These are phyloP conservation scores for Macroventuria anomochaeta DNA, from an alignment of 2,329 filamentous ascomycete species.

Conservation along the genomic window DNA sequence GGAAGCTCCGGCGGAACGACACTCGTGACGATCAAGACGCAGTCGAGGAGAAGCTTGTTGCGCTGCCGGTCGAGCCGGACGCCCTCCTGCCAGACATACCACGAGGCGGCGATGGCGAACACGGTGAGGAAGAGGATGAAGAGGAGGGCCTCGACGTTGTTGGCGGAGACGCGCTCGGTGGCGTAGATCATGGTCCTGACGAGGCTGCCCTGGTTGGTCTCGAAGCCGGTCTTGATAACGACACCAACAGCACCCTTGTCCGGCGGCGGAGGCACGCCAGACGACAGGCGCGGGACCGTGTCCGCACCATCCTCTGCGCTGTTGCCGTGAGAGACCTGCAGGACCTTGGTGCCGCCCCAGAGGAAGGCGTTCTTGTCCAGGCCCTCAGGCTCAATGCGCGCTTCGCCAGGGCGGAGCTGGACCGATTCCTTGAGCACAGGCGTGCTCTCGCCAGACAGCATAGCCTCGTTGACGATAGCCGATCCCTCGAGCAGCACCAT, in stretches of 20 bases:
- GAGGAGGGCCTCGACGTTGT: slow-evolving; percentile 92
- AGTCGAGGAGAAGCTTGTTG: slow-evolving; percentile 95
- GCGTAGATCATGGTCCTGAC: slow-evolving; percentile 99
- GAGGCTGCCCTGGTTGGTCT: slow-evolving; percentile 96
- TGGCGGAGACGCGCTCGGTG: slow-evolving; percentile 97
- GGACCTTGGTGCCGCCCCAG: slow-evolving; percentile 95
- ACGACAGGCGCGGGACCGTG: slow-evolving; percentile 69
- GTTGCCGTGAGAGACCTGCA: slow-evolving; percentile 91
- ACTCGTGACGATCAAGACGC: slow-evolving; percentile 95
- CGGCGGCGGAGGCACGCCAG: slow-evolving; percentile 81
- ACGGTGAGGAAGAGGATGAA: slow-evolving; percentile 97
- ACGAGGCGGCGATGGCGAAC: slow-evolving; percentile 95
- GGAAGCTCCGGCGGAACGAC: slow-evolving; percentile 98
- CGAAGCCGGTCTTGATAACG: slow-evolving; percentile 96
- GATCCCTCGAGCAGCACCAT: slow-evolving; percentile 95
- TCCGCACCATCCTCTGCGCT: slow-evolving; percentile 69
- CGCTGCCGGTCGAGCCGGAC: slow-evolving; percentile 93
- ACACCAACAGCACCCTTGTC: slow-evolving; percentile 94
- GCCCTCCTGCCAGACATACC: slow-evolving; percentile 99
- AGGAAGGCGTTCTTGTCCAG: slow-evolving; percentile 97
- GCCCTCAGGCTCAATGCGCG: slow-evolving; percentile 81
- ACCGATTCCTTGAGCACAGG: slow-evolving; percentile 95
- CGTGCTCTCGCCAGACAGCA: slow-evolving; percentile 98
- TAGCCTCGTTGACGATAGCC: slow-evolving; percentile 98
- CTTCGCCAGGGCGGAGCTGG: slow-evolving; percentile 84